A percentile compares a stretch with the other conserved stretches of the same genome.
phyloP scores from a whole-genome alignment of 768 basidiomycete genomes.

The Neoboletus subvelutipes region DNA sequence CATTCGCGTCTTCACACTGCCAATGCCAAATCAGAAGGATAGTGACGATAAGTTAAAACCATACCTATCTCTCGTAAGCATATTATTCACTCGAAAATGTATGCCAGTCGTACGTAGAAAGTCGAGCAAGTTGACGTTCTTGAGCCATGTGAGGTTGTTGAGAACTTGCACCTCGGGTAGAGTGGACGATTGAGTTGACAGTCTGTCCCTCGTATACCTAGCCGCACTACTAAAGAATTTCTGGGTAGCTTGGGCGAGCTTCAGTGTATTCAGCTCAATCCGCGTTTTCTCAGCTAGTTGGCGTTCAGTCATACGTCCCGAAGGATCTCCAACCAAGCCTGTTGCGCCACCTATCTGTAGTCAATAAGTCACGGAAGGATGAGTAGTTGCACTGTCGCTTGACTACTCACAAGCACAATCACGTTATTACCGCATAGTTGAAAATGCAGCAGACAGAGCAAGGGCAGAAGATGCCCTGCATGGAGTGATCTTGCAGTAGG shows the following conservation, averaged over 20 bases:
- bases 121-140: constrained; percentile 68
- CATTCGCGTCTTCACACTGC: constrained; percentile 80
- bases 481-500: constrained; percentile 90
- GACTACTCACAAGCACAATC: constrained; percentile 73
- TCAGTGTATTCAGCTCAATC: constrained; percentile 62
- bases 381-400: not conserved
- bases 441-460: constrained; percentile 87
- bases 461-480: constrained; percentile 89
- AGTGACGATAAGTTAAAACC: constrained; percentile 13
- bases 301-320: constrained; percentile 83
- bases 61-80: constrained; percentile 90
- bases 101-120: constrained; percentile 84
- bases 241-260: constrained; percentile 63
- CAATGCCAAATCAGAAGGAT: constrained; percentile 8
- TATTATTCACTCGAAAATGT: constrained; percentile 78
- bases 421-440: constrained; percentile 78
- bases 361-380: constrained; percentile 1
- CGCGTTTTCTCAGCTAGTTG: constrained; percentile 58
- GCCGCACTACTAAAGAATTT: constrained; percentile 70
- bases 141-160: constrained; percentile 80
- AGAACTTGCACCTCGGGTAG: constrained; percentile 40
- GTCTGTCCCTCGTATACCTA: constrained; percentile 52
- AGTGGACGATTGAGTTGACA: constrained; percentile 8
- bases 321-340: constrained; percentile 95
- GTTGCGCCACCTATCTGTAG: constrained; percentile 92